Conservation (phyloP, 306 rosid genomes). For the Acacia crassicarpa region DNA sequence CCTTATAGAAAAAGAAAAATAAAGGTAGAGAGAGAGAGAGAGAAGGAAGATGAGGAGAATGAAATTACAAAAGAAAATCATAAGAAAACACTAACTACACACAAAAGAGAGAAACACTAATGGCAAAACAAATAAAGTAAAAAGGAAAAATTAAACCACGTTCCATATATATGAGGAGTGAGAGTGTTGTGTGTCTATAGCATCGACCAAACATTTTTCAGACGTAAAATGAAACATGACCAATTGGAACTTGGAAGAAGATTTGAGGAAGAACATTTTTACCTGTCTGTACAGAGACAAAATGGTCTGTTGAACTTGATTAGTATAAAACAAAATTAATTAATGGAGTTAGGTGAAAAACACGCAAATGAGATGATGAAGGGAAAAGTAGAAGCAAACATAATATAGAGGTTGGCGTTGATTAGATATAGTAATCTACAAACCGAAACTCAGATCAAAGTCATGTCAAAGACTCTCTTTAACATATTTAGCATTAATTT, state of each 20-base stretch:
- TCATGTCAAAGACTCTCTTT: conserved; percentile 38
- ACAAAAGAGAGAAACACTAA: not conserved
- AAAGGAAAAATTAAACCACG: not conserved
- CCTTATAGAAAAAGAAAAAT: not conserved
- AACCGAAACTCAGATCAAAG: conserved; percentile 36
- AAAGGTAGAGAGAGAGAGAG: not conserved
- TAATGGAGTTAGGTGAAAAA: not conserved
- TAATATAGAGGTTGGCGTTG: conserved; percentile 29
- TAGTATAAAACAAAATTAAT: not conserved
- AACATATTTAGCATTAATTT: conserved; percentile 24
- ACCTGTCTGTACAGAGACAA: not conserved
- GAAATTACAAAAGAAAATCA: not conserved
- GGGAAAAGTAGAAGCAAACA: conserved; percentile 12
- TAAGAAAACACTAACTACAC: not conserved
- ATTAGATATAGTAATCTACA: conserved; percentile 22
- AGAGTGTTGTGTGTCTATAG: not conserved
- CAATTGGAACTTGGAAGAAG: not conserved
- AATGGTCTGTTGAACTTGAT: not conserved
- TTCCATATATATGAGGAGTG: conserved; percentile 18
- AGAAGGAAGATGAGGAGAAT: not conserved
- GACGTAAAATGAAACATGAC: conserved; percentile 10
- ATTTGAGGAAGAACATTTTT: conserved; percentile 2
- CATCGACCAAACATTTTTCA: conserved; percentile 13
- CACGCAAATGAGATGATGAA: not conserved
- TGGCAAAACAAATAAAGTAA: not conserved